phyloP scores from a whole-genome alignment of 345 rosid genomes.

The Rhodomyrtus tomentosa region DNA sequence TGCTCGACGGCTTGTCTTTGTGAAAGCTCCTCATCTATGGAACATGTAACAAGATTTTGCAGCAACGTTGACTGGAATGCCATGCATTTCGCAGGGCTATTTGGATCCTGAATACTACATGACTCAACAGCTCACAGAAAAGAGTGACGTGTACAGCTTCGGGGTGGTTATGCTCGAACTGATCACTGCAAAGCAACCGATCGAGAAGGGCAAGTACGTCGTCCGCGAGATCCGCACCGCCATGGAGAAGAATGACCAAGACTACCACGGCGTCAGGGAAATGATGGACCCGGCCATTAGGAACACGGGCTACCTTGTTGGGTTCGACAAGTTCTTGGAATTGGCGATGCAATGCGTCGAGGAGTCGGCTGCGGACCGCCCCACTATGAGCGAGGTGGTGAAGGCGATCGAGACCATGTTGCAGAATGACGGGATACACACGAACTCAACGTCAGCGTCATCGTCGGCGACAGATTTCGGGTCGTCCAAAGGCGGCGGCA shows the following conservation, averaged over 20 bases:
- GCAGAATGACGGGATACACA: constrained; percentile 54
- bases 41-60: neutral
- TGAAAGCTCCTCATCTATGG: neutral
- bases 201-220: constrained; percentile 80
- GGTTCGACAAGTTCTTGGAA: constrained; percentile 54
- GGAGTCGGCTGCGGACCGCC: constrained; percentile 76
- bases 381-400: constrained; percentile 78
- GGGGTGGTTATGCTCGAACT: constrained; percentile 93
- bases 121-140: constrained; percentile 89
- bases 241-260: constrained; percentile 47
- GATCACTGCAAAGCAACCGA: constrained; percentile 76
- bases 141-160: constrained; percentile 95
- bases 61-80: neutral
- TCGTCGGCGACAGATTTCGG: constrained; percentile 80
- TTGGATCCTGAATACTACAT: constrained; percentile 96
- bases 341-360: constrained; percentile 73
- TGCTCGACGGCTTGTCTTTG: neutral
- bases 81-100: constrained; percentile 49
- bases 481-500: constrained; percentile 27
- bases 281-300: constrained; percentile 57
- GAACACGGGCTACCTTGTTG: constrained; percentile 32
- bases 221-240: constrained; percentile 56
- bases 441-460: constrained; percentile 70
- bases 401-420: constrained; percentile 70
- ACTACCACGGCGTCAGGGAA: constrained; percentile 52